These are phyloP conservation scores for Trametes cingulata DNA, from an alignment of 768 basidiomycete genomes.

Conservation along the genomic window DNA sequence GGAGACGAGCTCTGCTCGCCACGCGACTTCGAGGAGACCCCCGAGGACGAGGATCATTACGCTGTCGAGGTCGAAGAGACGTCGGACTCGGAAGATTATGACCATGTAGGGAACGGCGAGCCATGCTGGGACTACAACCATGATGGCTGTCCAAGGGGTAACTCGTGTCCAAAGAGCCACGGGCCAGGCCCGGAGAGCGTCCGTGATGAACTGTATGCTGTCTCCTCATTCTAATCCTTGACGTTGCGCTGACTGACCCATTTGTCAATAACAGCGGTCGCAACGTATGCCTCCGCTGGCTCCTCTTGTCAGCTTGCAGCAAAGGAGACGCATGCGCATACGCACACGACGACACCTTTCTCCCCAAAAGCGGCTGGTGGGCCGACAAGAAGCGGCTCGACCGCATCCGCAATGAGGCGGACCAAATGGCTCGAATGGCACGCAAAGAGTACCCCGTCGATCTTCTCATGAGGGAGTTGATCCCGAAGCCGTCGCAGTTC, in stretches of 20 bases:
- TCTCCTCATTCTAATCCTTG: conserved; percentile 29
- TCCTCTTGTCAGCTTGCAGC: conserved; percentile 43
- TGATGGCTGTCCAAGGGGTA: conserved; percentile 46
- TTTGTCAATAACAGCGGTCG: conserved; percentile 45
- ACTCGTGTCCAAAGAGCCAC: conserved; percentile 49
- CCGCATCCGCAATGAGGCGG: not conserved
- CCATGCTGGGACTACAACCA: conserved; percentile 61
- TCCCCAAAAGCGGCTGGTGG: conserved; percentile 52
- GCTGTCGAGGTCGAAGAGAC: conserved; percentile 41
- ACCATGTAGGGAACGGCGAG: conserved; percentile 49
- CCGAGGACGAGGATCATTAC: conserved; percentile 30
- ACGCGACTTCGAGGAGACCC: not conserved
- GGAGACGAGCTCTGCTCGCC: not conserved
- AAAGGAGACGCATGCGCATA: conserved; percentile 47
- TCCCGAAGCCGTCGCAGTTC: not conserved
- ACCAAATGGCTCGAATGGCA: not conserved
- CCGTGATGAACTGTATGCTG: conserved; percentile 51
- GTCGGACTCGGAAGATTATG: conserved; percentile 56
- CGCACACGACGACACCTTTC: conserved; percentile 46
- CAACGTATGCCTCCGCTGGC: conserved; percentile 49
- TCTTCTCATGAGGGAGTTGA: not conserved
- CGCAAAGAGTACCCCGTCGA: not conserved
- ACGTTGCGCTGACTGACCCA: not conserved
- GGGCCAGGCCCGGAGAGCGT: conserved; percentile 55
- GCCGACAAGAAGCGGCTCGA: not conserved